Evolutionary conservation across 78 protist species (phyloP).

Genomic region (Bigelowiella natans): DNA sequence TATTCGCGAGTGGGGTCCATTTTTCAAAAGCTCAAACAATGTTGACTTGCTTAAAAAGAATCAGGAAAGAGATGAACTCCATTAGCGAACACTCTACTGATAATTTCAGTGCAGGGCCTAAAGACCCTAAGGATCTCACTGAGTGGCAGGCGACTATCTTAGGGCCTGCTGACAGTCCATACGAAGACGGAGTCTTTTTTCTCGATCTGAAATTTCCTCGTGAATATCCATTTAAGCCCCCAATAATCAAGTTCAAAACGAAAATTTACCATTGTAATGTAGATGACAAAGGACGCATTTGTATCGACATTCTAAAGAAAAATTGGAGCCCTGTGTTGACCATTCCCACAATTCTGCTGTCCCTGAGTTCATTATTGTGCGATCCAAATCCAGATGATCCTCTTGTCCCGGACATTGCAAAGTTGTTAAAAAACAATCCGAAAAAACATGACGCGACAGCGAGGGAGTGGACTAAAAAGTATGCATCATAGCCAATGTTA

Average conservation of each 20-base stretch:
- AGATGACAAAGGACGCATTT: slow-evolving; percentile 54
- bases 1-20: too few relatives aligned
- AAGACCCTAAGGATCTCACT: slow-evolving; percentile 11
- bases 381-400: slow-evolving; percentile 75
- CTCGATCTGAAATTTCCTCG: slow-evolving; percentile 43
- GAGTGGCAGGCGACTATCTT: slow-evolving; percentile 39
- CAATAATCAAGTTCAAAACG: slow-evolving; percentile 63
- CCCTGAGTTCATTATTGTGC: slow-evolving; percentile 45
- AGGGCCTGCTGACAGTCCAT: slow-evolving; percentile 64
- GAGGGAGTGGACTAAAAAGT: slow-evolving; percentile 65
- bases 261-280: slow-evolving; percentile 78
- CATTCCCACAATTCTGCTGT: slow-evolving; percentile 29
- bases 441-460: slow-evolving; percentile 53
- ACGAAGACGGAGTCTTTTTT: slow-evolving; percentile 60
- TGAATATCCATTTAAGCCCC: slow-evolving; percentile 71
- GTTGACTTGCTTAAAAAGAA: too few relatives aligned
- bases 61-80: slow-evolving; percentile 9
- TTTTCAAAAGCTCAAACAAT: too few relatives aligned
- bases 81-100: slow-evolving; percentile 14
- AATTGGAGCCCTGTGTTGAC: slow-evolving; percentile 67
- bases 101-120: slow-evolving; percentile 35
- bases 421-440: slow-evolving; percentile 54
- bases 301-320: slow-evolving; percentile 72
- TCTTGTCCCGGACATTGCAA: slow-evolving; percentile 80
- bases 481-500: slow-evolving; percentile 39